phyloP scores from a whole-genome alignment of 2,329 filamentous ascomycete species.

The Metarhizium album region DNA sequence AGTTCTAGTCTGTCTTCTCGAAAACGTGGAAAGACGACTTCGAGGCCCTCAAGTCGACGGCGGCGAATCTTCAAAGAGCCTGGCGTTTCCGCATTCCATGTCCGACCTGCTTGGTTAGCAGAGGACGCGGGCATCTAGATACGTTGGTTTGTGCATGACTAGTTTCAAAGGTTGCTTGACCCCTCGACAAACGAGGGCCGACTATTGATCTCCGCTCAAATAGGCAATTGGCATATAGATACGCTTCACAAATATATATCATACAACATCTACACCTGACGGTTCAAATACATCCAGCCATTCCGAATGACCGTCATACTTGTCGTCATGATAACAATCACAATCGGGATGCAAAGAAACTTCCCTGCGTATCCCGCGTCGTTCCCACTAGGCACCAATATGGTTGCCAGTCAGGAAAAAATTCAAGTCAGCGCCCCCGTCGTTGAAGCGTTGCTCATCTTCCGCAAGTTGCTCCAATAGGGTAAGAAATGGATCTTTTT shows the following conservation, averaged over 20 bases:
- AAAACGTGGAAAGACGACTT: too few species aligned
- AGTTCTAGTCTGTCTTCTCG: too few species aligned
- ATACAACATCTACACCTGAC: neutral
- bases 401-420: slow-evolving; percentile 47
- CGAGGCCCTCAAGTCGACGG: too few species aligned
- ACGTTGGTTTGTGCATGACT: too few species aligned
- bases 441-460: slow-evolving; percentile 54
- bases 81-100: too few species aligned
- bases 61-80: too few species aligned
- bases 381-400: neutral
- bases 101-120: too few species aligned
- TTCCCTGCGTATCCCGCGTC: neutral
- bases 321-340: neutral
- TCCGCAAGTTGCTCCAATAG: slow-evolving; percentile 74
- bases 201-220: too few species aligned
- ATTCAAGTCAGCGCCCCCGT: slow-evolving; percentile 63
- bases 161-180: too few species aligned
- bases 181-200: too few species aligned
- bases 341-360: neutral
- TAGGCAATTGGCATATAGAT: neutral
- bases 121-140: too few species aligned
- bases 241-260: neutral
- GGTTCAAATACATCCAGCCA: neutral
- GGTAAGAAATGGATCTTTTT: slow-evolving; percentile 73
- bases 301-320: neutral